Conservation (phyloP, 257 asterid genomes). For the Rauvolfia tetraphylla region DNA sequence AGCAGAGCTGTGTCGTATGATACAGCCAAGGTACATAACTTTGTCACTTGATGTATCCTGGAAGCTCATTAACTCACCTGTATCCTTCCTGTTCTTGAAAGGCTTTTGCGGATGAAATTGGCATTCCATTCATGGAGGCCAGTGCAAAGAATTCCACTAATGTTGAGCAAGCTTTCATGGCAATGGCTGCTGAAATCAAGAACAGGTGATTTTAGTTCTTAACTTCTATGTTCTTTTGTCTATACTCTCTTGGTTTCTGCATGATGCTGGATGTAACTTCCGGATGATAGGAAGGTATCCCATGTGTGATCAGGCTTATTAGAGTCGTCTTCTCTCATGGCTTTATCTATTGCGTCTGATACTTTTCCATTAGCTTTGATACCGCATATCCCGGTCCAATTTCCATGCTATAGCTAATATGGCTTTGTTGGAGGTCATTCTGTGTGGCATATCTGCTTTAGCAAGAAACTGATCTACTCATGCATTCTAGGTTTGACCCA, state of each 20-base stretch:
- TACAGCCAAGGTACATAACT: conserved; percentile 57
- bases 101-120: conserved; percentile 86
- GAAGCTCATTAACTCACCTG: conserved; percentile 2
- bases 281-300: neutral
- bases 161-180: conserved; percentile 89
- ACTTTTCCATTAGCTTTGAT: neutral
- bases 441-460: neutral
- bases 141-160: conserved; percentile 70
- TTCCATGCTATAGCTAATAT: neutral
- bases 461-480: neutral
- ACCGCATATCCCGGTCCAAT: neutral
- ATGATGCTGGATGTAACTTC: neutral
- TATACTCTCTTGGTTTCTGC: neutral
- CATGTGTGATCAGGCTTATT: neutral
- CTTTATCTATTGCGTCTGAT: neutral
- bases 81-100: conserved; percentile 22
- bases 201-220: conserved; percentile 41
- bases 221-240: neutral
- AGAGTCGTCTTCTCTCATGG: neutral
- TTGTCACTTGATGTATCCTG: conserved; percentile 3
- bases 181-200: conserved; percentile 72
- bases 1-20: conserved; percentile 71
- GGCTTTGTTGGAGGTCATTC: neutral
- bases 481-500: neutral
- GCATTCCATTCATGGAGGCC: conserved; percentile 80